phyloP scores from a whole-genome alignment of 768 basidiomycete species.

The Coprinopsis strossmayeri region DNA sequence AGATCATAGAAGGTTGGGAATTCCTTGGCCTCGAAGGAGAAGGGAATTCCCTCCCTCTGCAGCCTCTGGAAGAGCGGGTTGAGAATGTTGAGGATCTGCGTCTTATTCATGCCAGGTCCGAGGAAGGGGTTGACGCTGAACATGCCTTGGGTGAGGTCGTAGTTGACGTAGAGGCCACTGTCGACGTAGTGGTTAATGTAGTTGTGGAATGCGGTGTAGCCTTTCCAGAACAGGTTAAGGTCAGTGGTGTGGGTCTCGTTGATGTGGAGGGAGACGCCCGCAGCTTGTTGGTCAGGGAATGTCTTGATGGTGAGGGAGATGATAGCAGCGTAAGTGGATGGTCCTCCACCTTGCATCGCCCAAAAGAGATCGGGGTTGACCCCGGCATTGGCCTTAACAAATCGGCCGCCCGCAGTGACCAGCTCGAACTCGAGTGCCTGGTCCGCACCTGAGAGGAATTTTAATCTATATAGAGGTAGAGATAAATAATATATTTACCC shows the following conservation, averaged over 20 bases:
- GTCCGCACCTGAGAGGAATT: slow-evolving; percentile 12
- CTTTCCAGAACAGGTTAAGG: slow-evolving; percentile 12
- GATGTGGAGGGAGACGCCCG: slow-evolving; percentile 10
- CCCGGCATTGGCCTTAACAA: slow-evolving; percentile 22
- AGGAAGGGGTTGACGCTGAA: slow-evolving; percentile 12
- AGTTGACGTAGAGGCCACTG: slow-evolving; percentile 11
- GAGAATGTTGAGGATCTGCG: slow-evolving; percentile 7
- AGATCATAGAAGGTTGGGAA: slow-evolving; percentile 12
- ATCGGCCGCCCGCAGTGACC: slow-evolving; percentile 31
- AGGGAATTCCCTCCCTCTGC: slow-evolving; percentile 4
- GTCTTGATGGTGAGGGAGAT: slow-evolving; percentile 17
- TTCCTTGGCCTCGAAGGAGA: not conserved
- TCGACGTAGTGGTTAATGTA: slow-evolving; percentile 9
- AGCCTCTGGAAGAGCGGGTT: slow-evolving; percentile 10
- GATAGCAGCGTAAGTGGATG: slow-evolving; percentile 12
- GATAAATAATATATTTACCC: slow-evolving; percentile 6
- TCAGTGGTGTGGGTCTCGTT: slow-evolving; percentile 11
- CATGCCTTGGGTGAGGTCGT: slow-evolving; percentile 5
- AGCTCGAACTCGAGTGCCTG: slow-evolving; percentile 28
- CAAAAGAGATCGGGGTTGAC: slow-evolving; percentile 33
- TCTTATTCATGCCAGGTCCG: slow-evolving; percentile 11
- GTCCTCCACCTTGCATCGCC: slow-evolving; percentile 26
- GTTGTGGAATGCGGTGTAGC: slow-evolving; percentile 7
- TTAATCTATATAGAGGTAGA: not conserved
- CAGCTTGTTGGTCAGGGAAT: slow-evolving; percentile 9